Conservation (phyloP, 768 basidiomycete genomes). For the Cytidiella melzeri region DNA sequence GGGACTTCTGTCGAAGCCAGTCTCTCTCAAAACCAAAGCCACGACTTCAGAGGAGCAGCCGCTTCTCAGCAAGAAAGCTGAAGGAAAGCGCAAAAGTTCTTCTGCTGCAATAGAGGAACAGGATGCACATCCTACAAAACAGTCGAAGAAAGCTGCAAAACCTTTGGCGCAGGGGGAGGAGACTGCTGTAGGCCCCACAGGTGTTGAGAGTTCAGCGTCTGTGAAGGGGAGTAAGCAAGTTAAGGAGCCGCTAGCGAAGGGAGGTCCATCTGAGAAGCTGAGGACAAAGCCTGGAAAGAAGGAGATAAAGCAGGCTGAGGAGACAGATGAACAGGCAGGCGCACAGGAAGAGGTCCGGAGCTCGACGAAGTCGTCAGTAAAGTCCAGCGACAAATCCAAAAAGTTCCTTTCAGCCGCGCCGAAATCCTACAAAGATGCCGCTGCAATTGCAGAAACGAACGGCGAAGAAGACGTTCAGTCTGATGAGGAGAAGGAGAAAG, state of each 20-base stretch:
- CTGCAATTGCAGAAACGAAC: slow-evolving; percentile 4
- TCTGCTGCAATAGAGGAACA: not conserved
- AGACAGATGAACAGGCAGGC: slow-evolving; percentile 1
- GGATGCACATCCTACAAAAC: slow-evolving; percentile 10
- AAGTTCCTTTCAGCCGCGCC: slow-evolving; percentile 6
- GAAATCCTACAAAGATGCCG: slow-evolving; percentile 2
- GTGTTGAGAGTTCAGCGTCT: slow-evolving; percentile 2
- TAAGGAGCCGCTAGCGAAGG: not conserved
- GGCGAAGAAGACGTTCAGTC: not conserved
- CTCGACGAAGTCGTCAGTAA: slow-evolving; percentile 2
- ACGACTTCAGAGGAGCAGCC: slow-evolving; percentile 2
- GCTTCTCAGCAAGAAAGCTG: slow-evolving; percentile 12
- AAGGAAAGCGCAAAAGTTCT: slow-evolving; percentile 16
- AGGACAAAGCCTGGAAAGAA: slow-evolving; percentile 5
- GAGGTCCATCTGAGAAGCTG: not conserved
- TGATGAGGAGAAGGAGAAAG: slow-evolving; percentile 6
- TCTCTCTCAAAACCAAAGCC: not conserved
- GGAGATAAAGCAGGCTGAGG: slow-evolving; percentile 12
- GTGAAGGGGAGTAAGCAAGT: slow-evolving; percentile 1
- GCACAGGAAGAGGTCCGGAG: not conserved
- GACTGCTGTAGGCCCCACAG: slow-evolving; percentile 4
- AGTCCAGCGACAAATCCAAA: slow-evolving; percentile 2
- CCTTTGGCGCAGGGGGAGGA: slow-evolving; percentile 6
- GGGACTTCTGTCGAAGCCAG: not conserved
- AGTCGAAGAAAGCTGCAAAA: slow-evolving; percentile 9